These are phyloP conservation scores for Elsinoe ampelina DNA, from an alignment of 2,329 filamentous ascomycete species.

Conservation along the genomic window DNA sequence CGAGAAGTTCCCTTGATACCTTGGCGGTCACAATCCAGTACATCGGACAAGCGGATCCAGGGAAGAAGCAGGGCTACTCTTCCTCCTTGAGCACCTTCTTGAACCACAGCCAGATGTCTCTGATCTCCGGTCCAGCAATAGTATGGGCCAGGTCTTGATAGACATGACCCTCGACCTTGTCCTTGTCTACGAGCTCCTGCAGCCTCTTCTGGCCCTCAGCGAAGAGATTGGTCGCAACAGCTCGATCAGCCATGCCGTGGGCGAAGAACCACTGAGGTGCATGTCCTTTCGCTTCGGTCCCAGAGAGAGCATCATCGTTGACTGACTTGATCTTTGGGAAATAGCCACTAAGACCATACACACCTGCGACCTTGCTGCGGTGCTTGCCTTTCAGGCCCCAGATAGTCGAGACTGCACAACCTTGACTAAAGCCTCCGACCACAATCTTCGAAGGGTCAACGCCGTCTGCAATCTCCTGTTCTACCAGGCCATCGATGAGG, in stretches of 20 bases:
- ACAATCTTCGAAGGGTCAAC: not conserved
- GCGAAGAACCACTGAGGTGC: conserved; percentile 1
- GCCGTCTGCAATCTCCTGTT: not conserved
- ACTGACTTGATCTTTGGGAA: conserved; percentile 4
- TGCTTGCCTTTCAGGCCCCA: conserved; percentile 6
- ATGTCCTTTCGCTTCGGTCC: not conserved
- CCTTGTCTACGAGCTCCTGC: conserved; percentile 8
- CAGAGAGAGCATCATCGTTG: not conserved
- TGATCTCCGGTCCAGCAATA: conserved; percentile 6
- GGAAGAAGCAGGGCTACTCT: not conserved
- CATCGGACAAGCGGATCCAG: not conserved
- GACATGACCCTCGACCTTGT: not conserved
- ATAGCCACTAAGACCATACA: conserved; percentile 2
- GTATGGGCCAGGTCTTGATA: conserved; percentile 10
- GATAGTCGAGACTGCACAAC: not conserved
- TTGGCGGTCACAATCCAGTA: too few relatives aligned
- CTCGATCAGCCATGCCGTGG: conserved; percentile 4
- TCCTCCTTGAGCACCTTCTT: conserved; percentile 4
- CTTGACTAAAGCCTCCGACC: conserved; percentile 8
- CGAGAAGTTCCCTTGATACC: too few relatives aligned
- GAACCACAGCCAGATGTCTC: conserved; percentile 9
- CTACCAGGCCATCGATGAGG: not conserved
- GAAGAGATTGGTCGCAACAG: conserved; percentile 3
- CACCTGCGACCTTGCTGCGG: not conserved
- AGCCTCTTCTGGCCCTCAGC: not conserved